A percentile compares a stretch with the other conserved stretches of the same genome.
Evolutionary conservation across 345 rosid genomes (phyloP).

Genomic region (Syzygium aqueum): DNA sequence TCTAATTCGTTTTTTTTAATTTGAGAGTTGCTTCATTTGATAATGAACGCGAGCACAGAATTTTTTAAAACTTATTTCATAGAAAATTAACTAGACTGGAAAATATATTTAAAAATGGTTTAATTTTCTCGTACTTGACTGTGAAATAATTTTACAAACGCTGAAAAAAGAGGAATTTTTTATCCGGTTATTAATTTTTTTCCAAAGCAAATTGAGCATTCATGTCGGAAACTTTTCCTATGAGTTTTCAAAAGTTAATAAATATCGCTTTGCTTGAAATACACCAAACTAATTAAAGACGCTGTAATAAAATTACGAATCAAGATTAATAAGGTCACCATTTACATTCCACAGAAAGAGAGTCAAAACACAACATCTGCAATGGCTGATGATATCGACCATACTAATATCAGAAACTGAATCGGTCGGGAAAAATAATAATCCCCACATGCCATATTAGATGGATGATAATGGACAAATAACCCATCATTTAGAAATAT

Average conservation of each 20-base stretch:
- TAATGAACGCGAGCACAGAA: background rate
- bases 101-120: background rate
- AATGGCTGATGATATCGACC: background rate
- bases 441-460: background rate
- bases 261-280: background rate
- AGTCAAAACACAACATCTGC: background rate
- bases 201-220: background rate
- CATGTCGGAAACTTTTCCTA: background rate
- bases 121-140: background rate
- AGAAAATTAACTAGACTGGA: background rate
- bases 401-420: background rate
- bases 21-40: background rate
- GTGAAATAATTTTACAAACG: background rate
- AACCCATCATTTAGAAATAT: background rate
- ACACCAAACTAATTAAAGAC: background rate
- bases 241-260: background rate
- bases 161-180: fast-evolving
- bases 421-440: background rate
- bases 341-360: background rate
- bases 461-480: background rate
- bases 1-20: background rate
- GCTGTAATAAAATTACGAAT: background rate
- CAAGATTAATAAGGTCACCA: background rate
- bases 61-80: background rate
- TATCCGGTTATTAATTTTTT: background rate